Percentiles rank a stretch among this genome's conserved stretches.
These are phyloP conservation scores for Dipodascopsis tothii DNA, from an alignment of 805 yeast genomes.

Conservation along the genomic window DNA sequence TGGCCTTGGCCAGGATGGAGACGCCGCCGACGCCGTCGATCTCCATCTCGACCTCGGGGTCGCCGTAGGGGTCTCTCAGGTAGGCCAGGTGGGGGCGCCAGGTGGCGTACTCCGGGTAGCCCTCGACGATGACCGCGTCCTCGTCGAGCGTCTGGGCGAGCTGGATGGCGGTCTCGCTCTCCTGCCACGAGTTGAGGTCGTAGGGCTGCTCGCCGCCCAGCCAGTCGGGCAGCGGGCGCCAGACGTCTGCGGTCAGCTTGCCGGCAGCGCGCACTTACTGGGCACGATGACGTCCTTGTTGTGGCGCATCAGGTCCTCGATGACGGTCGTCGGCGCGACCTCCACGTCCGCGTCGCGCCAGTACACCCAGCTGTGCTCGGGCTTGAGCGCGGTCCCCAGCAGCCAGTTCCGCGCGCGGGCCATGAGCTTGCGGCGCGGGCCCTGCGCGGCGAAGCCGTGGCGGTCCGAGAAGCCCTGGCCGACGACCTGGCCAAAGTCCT, in stretches of 20 bases:
- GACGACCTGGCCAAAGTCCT: conserved; percentile 86
- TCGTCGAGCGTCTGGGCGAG: conserved; percentile 58
- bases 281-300: conserved; percentile 90
- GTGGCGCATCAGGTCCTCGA: conserved; percentile 90
- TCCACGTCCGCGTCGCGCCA: conserved; percentile 99
- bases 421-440: conserved; percentile 90
- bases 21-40: conserved; percentile 98
- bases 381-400: conserved; percentile 74
- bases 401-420: conserved; percentile 94
- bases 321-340: conserved; percentile 70
- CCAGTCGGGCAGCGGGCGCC: conserved; percentile 95
- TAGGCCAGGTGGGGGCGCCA: conserved; percentile 98
- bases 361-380: conserved; percentile 90
- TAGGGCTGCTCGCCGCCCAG: conserved; percentile 88
- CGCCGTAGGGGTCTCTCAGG: conserved; percentile 89
- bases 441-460: conserved; percentile 94
- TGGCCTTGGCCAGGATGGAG: conserved; percentile 80
- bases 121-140: conserved; percentile 95
- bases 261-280: conserved; percentile 40
- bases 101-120: conserved; percentile 94
- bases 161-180: conserved; percentile 60
- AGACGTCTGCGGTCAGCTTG: conserved; percentile 46
- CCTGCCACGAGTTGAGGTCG: conserved; percentile 96
- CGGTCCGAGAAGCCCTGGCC: conserved; percentile 91
- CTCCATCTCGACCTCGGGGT: conserved; percentile 87